A percentile compares a stretch with the other conserved stretches of the same genome.
Evolutionary conservation across 164 flowering plant genomes (phyloP).

Genomic region (Warburgia ugandensis): DNA sequence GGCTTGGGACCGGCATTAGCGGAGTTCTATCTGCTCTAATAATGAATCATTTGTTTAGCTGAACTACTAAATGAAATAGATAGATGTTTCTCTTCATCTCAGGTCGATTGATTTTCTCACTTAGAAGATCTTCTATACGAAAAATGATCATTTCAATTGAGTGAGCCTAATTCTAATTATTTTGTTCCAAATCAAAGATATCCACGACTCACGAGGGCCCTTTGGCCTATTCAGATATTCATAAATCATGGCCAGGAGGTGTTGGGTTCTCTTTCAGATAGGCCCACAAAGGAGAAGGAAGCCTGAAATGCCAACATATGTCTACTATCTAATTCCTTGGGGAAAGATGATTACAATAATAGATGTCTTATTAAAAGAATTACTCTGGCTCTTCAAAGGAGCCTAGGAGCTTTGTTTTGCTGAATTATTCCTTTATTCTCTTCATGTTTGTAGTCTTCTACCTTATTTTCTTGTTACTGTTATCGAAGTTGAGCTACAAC

Average conservation of each 20-base stretch:
- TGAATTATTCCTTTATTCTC: no score
- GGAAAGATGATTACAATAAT: neutral
- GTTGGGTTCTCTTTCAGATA: neutral
- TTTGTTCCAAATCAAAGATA: no score
- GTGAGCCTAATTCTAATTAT: neutral
- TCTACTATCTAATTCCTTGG: neutral
- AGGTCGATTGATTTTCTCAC: neutral
- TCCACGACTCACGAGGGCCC: neutral
- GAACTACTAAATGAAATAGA: slow-evolving; percentile 1
- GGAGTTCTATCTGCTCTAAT: no score
- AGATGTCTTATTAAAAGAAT: neutral
- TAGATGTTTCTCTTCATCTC: slow-evolving; percentile 2
- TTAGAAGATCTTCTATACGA: slow-evolving; percentile 1
- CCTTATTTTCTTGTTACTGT: no score
- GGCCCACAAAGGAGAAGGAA: neutral
- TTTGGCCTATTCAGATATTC: slow-evolving; percentile 1
- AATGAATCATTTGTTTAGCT: no score
- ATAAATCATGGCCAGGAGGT: neutral
- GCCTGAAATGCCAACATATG: neutral
- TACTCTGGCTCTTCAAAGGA: neutral
- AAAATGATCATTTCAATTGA: neutral
- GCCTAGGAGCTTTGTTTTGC: no score
- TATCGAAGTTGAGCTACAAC: no score
- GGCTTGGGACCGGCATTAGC: no score
- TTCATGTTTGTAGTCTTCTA: no score